phyloP scores from a whole-genome alignment of 140 eudicot species.

The Oenanthe javanica region DNA sequence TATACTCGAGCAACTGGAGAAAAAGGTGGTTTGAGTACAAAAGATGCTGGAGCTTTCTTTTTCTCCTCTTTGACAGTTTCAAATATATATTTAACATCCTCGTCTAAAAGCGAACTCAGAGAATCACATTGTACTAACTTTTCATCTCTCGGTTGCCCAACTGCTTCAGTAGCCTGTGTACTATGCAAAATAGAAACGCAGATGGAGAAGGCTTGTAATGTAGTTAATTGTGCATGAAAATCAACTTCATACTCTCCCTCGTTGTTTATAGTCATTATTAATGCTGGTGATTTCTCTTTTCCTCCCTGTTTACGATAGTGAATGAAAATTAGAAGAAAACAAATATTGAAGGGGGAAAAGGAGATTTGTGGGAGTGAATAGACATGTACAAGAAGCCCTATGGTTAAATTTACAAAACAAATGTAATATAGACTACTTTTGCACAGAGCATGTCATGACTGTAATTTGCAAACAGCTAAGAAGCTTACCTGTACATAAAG shows the following conservation, averaged over 20 bases:
- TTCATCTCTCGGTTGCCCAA: conserved; percentile 41
- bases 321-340: conserved; percentile 1
- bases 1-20: conserved; percentile 91
- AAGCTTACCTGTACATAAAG: conserved; percentile 58
- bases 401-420: neutral
- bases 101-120: conserved; percentile 52
- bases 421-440: neutral
- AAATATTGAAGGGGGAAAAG: neutral
- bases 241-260: conserved; percentile 68
- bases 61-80: conserved; percentile 66
- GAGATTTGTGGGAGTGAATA: neutral
- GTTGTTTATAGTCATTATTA: conserved; percentile 49
- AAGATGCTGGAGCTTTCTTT: conserved; percentile 36
- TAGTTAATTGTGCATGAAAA: conserved; percentile 80
- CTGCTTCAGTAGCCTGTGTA: conserved; percentile 51
- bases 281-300: conserved; percentile 56
- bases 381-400: neutral
- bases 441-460: neutral
- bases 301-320: conserved; percentile 48
- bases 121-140: conserved; percentile 53
- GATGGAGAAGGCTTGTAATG: conserved; percentile 80
- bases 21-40: conserved; percentile 78
- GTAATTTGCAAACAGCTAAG: neutral
- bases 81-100: conserved; percentile 55
- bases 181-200: conserved; percentile 74